Percentiles rank a stretch among this genome's conserved stretches.
These are phyloP conservation scores for Tetracladium setigerum DNA, from an alignment of 495 filamentous ascomycete species.

Conservation along the genomic window DNA sequence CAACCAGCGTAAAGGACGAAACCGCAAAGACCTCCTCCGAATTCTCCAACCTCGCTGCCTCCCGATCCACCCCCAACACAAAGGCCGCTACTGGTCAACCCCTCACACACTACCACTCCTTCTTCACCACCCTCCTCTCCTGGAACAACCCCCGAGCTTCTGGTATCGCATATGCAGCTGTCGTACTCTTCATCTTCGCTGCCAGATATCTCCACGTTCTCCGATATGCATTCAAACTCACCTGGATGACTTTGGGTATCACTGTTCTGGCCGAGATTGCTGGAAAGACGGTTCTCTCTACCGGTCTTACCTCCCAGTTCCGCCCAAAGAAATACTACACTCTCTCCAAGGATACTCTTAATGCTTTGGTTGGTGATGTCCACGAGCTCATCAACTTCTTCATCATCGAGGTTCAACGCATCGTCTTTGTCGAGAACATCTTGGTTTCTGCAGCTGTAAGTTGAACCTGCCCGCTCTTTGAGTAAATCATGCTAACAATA, in stretches of 20 bases:
- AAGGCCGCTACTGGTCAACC: conserved; percentile 77
- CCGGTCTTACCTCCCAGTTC: conserved; percentile 77
- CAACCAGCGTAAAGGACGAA: conserved; percentile 69
- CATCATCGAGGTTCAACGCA: conserved; percentile 89
- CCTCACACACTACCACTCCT: conserved; percentile 91
- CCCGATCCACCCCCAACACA: conserved; percentile 59
- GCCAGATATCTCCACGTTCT: conserved; percentile 84
- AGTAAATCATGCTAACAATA: conserved; percentile 13
- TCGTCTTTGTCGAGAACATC: conserved; percentile 92
- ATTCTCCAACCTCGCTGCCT: conserved; percentile 65
- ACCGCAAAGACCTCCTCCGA: conserved; percentile 62
- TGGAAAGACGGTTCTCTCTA: conserved; percentile 67
- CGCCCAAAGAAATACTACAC: conserved; percentile 91
- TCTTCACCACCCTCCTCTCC: conserved; percentile 82
- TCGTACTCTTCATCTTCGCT: conserved; percentile 76
- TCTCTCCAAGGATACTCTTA: conserved; percentile 74
- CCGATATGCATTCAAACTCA: conserved; percentile 80
- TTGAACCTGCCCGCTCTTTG: conserved; percentile 14
- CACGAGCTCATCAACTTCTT: conserved; percentile 96
- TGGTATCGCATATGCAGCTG: conserved; percentile 67
- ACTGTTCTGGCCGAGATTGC: conserved; percentile 70
- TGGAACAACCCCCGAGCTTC: conserved; percentile 67
- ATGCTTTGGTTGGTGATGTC: conserved; percentile 71
- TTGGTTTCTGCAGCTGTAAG: conserved; percentile 72
- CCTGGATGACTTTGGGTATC: conserved; percentile 56